Conservation (phyloP, 2,329 filamentous ascomycete species). For the Diplodia intermedia region DNA sequence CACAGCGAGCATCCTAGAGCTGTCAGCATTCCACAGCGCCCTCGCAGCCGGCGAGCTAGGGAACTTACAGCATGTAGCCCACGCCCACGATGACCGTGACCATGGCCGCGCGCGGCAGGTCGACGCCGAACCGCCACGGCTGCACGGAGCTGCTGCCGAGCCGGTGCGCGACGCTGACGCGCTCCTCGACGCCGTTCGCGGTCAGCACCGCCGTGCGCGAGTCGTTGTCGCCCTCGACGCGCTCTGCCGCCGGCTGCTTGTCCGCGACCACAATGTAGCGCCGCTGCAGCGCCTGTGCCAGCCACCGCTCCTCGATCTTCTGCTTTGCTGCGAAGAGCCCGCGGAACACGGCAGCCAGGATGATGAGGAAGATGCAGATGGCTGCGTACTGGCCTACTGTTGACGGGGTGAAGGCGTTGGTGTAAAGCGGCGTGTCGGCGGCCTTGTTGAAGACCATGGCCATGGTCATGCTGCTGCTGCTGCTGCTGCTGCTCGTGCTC, state of each 20-base stretch:
- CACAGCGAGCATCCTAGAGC: conserved; percentile 81
- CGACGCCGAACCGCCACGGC: conserved; percentile 83
- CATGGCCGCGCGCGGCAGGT: conserved; percentile 74
- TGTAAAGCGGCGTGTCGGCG: conserved; percentile 64
- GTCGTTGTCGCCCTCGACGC: conserved; percentile 60
- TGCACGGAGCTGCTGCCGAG: conserved; percentile 56
- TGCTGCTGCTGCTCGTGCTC: background rate
- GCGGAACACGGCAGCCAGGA: conserved; percentile 74
- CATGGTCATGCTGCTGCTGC: conserved; percentile 22
- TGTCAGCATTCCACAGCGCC: background rate
- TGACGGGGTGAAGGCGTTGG: conserved; percentile 75
- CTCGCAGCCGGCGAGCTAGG: conserved; percentile 3
- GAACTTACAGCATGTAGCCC: conserved; percentile 82
- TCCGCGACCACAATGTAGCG: conserved; percentile 79
- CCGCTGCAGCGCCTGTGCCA: conserved; percentile 73
- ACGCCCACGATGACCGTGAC: conserved; percentile 77
- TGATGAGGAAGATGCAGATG: conserved; percentile 88
- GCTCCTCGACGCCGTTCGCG: conserved; percentile 81
- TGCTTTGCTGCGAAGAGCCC: conserved; percentile 73
- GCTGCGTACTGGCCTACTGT: conserved; percentile 77
- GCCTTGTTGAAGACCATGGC: conserved; percentile 34
- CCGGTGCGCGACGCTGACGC: conserved; percentile 74
- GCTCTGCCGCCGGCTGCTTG: conserved; percentile 64
- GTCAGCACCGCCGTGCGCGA: conserved; percentile 71
- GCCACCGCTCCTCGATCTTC: conserved; percentile 69